A percentile compares a stretch with the other conserved stretches of the same genome.
Conservation (phyloP, 768 basidiomycete species). For the Paxillus involutus region DNA sequence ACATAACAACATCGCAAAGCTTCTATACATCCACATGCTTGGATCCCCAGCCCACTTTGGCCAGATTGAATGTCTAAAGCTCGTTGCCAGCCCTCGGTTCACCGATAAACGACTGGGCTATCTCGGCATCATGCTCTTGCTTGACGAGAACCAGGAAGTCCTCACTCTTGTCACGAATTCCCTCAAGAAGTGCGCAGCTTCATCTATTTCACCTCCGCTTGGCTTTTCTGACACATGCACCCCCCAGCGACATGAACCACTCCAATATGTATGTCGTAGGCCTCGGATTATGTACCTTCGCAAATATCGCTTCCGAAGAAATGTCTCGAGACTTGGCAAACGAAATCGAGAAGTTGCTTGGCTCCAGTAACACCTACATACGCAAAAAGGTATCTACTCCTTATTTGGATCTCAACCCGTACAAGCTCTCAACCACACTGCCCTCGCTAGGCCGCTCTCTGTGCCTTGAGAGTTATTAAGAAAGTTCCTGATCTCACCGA, state of each 20-base stretch:
- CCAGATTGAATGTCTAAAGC: conserved; percentile 95
- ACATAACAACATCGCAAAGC: conserved; percentile 96
- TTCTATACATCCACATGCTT: conserved; percentile 98
- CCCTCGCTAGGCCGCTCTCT: conserved; percentile 77
- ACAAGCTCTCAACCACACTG: not conserved
- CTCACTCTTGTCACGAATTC: conserved; percentile 97
- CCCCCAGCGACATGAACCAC: conserved; percentile 93
- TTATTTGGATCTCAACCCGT: not conserved
- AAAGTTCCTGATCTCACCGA: conserved; percentile 95
- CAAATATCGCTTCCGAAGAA: conserved; percentile 98
- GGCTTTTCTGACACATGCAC: conserved; percentile 9
- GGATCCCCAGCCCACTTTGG: conserved; percentile 99
- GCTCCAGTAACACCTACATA: conserved; percentile 97
- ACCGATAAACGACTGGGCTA: conserved; percentile 96
- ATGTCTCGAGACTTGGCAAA: conserved; percentile 98
- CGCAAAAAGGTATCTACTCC: conserved; percentile 80
- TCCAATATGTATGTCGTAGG: conserved; percentile 99
- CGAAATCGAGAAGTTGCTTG: conserved; percentile 96
- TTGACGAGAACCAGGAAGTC: conserved; percentile 98
- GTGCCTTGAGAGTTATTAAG: conserved; percentile 90
- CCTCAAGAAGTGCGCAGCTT: conserved; percentile 80
- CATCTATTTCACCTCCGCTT: not conserved
- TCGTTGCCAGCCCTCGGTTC: conserved; percentile 93
- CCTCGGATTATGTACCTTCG: conserved; percentile 95
- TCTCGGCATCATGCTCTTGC: conserved; percentile 93